Conservation (phyloP, 2,329 filamentous ascomycete species). For the Fusarium annulatum region DNA sequence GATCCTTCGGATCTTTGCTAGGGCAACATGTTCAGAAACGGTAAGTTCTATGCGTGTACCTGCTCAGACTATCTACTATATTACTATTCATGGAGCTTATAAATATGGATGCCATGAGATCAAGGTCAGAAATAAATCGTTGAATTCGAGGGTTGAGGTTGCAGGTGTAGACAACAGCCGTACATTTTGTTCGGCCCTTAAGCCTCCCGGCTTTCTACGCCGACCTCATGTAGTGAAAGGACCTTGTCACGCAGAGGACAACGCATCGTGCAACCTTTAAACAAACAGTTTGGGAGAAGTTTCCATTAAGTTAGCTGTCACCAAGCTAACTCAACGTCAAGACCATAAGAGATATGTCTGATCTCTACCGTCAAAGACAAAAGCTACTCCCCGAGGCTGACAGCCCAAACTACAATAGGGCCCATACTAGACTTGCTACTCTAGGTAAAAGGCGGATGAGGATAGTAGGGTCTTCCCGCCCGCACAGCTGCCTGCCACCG, state of each 20-base stretch:
- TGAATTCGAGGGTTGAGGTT: rapidly evolving
- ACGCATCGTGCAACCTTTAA: rapidly evolving
- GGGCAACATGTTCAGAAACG: rapidly evolving
- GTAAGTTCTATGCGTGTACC: rapidly evolving
- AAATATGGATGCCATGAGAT: rapidly evolving
- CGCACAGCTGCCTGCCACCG: background rate
- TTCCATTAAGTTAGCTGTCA: background rate
- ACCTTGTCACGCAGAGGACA: rapidly evolving
- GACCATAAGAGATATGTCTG: background rate
- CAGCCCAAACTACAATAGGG: too few relatives aligned
- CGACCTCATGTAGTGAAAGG: rapidly evolving
- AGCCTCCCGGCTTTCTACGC: rapidly evolving
- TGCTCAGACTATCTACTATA: too few relatives aligned
- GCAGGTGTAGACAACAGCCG: background rate
- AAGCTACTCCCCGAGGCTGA: rapidly evolving
- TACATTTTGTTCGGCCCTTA: rapidly evolving
- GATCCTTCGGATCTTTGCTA: rapidly evolving
- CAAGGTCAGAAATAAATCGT: background rate
- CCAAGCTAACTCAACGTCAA: background rate
- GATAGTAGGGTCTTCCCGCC: background rate
- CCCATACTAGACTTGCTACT: background rate
- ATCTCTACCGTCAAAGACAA: background rate
- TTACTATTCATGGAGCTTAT: rapidly evolving
- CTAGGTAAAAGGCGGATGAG: background rate
- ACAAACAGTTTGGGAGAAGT: rapidly evolving